Base-by-base conservation (phyloP, 108 stramenopile genomes). In the Cylindrotheca closterium region DNA sequence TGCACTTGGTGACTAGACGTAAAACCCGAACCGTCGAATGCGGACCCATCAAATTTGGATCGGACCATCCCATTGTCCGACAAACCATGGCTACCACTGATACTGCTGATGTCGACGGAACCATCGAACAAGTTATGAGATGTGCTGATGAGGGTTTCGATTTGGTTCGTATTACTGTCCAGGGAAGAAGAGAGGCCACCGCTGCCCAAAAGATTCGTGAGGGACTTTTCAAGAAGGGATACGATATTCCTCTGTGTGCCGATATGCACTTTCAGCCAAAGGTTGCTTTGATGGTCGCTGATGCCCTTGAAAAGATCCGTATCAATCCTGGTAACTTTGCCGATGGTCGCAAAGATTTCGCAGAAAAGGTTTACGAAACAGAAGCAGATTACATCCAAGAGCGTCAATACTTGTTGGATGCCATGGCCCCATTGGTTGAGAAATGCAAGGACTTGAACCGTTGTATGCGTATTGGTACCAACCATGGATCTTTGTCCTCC, bases 301-400 rank as follows among this genome's bases (percentile, higher is more conserved):
- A 98, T 48, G 93, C 92, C 2, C 84, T 96, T 51, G 97, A 98
- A 77, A 98, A 98, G 77, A 96, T 98, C 66, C 94, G 97, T 45
- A 94, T 98, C 77, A 98, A 98, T 60, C 97, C 97, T 24, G 97
- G 97, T 54, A 98, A 98, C 80, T 98, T 98, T 76, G 96, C 92
- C 51, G 97, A 96, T 73, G 97, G 97, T 28, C 58, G 81, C 19
- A 98, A 98, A 68, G 91, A 91, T 56, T 96, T 96, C 66, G 89
- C 90, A 42, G 95, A 96, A 66, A 84, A 91, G 31, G 87, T 96
- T 10, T 96, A 95, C 66, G 96, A 98, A 58, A 86, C 86, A 10
- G 93, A 96, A 75, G 91, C 70, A 23, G 94, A 95, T 47, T 95
- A 88, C 47, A 47, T 78, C 34, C 42, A 63, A 62, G 89, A 92